Percentiles rank a stretch among this genome's conserved stretches.
phyloP scores from a whole-genome alignment of 148 eudicot species.

The Simmondsia chinensis region DNA sequence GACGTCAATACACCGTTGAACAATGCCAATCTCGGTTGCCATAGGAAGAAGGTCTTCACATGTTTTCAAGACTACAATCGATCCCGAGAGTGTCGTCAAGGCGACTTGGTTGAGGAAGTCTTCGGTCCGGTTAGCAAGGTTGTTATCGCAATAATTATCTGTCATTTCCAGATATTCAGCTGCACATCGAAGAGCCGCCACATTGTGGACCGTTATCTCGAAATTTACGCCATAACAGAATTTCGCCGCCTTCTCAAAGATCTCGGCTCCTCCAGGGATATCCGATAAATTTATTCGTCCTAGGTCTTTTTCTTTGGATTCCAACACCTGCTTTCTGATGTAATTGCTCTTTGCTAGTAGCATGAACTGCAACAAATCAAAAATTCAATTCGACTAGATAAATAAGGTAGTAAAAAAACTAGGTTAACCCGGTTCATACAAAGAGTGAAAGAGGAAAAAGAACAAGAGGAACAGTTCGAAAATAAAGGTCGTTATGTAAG shows the following conservation, averaged over 20 bases:
- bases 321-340: conserved; percentile 61
- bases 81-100: conserved; percentile 60
- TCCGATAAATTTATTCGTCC: conserved; percentile 49
- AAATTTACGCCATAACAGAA: conserved; percentile 96
- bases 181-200: conserved; percentile 81
- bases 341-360: conserved; percentile 91
- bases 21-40: conserved; percentile 47
- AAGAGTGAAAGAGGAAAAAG: too few species aligned
- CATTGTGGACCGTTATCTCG: conserved; percentile 89
- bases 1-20: conserved; percentile 67
- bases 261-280: conserved; percentile 86
- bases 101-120: conserved; percentile 84
- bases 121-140: conserved; percentile 74
- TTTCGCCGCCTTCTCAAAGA: conserved; percentile 81
- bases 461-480: too few species aligned
- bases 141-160: conserved; percentile 59
- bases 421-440: too few species aligned
- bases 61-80: conserved; percentile 66
- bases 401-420: too few species aligned
- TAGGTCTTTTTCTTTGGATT: conserved; percentile 57
- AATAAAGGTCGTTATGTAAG: too few species aligned
- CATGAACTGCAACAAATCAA: conserved; percentile 55
- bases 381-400: too few species aligned
- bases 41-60: conserved; percentile 74
- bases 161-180: conserved; percentile 88